phyloP scores from a whole-genome alignment of 2,329 filamentous ascomycete genomes.

The Arthrobotrys entomopaga region DNA sequence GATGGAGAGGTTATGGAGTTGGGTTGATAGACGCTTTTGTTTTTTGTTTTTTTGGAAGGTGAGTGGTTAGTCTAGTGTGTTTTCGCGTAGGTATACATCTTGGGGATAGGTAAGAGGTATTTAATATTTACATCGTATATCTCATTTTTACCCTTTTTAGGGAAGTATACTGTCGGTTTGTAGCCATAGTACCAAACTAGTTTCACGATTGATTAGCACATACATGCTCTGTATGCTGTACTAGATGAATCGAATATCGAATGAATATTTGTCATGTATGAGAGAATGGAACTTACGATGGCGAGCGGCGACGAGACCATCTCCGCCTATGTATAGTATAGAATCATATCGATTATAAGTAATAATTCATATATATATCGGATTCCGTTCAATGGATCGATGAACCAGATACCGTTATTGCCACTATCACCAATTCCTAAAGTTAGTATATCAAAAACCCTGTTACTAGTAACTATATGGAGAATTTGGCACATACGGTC shows the following conservation, averaged over 20 bases:
- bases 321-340: constrained; percentile 72
- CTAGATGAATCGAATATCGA: not conserved
- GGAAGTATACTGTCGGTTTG: constrained; percentile 87
- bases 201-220: not conserved
- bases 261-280: too few species aligned
- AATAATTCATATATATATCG: too few species aligned
- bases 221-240: not conserved
- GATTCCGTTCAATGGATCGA: too few species aligned
- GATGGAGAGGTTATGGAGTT: constrained; percentile 83
- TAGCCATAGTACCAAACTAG: constrained; percentile 82
- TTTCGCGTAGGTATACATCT: not conserved
- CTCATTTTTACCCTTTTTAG: constrained; percentile 89
- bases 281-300: constrained; percentile 69
- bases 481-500: constrained; percentile 66
- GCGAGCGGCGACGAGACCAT: constrained; percentile 91
- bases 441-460: constrained; percentile 50
- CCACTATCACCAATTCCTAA: constrained; percentile 61
- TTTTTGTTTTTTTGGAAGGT: constrained; percentile 47
- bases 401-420: constrained; percentile 69
- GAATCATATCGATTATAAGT: not conserved
- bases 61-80: not conserved
- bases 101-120: not conserved
- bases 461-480: too few species aligned
- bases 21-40: constrained; percentile 83
- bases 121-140: constrained; percentile 79